Evolutionary conservation across 2,329 filamentous ascomycete species (phyloP).

Genomic region (Epichloe typhina): DNA sequence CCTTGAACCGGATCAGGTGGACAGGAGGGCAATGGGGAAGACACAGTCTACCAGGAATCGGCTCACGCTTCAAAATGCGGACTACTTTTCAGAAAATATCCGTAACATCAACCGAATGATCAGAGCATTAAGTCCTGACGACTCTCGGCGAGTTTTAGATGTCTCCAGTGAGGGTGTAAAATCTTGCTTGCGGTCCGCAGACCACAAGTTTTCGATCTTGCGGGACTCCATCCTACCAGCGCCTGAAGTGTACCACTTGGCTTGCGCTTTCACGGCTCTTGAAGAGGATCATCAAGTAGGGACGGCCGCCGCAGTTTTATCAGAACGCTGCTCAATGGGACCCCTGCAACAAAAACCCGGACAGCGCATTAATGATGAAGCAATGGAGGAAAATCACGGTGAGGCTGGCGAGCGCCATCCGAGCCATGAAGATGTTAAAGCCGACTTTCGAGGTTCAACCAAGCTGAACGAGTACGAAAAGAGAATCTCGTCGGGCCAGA

Average conservation of each 20-base stretch:
- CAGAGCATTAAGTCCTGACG: conserved; percentile 20
- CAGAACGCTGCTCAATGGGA: conserved; percentile 20
- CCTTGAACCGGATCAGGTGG: conserved; percentile 18
- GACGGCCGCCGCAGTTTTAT: conserved; percentile 13
- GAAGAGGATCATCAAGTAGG: conserved; percentile 10
- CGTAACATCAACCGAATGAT: conserved; percentile 35
- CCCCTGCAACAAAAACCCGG: conserved; percentile 19
- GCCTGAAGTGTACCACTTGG: conserved; percentile 27
- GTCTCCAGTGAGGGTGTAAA: conserved; percentile 14
- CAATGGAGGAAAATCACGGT: conserved; percentile 12
- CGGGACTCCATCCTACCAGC: conserved; percentile 23
- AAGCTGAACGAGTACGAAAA: conserved; percentile 68
- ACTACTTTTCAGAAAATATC: conserved; percentile 32
- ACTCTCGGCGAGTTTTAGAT: conserved; percentile 2
- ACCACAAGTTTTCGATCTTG: conserved; percentile 16
- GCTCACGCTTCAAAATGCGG: conserved; percentile 19
- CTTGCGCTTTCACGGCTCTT: conserved; percentile 17
- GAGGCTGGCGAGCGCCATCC: conserved; percentile 14
- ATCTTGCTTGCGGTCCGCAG: conserved; percentile 14
- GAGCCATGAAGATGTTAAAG: conserved; percentile 17
- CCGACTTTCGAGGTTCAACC: conserved; percentile 12
- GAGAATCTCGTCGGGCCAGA: conserved; percentile 66
- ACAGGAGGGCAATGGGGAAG: conserved; percentile 4
- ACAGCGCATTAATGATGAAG: conserved; percentile 18
- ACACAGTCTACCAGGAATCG: background rate